A percentile compares a stretch with the other conserved stretches of the same genome.
phyloP scores from a whole-genome alignment of 23 red algal genomes.

The Cyanidium caldarium region DNA sequence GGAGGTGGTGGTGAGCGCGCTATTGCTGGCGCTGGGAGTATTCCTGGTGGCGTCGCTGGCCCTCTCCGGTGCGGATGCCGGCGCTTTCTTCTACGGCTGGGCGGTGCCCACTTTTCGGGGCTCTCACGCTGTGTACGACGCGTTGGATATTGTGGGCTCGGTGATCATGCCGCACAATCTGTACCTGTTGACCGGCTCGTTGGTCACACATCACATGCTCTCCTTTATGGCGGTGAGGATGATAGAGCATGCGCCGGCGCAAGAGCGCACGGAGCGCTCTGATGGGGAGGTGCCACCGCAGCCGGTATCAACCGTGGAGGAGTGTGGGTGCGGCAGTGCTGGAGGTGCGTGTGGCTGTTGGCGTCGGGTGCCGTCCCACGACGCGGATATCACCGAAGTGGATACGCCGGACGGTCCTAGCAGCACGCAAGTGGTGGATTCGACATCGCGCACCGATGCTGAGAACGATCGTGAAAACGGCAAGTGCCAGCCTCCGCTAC shows the following conservation, averaged over 20 bases:
- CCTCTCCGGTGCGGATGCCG: neutral
- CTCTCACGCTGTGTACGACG: neutral
- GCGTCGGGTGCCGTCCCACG: too few species aligned
- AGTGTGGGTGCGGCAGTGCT: too few species aligned
- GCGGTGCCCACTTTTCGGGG: neutral
- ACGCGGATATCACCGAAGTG: too few species aligned
- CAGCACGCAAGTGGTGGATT: neutral
- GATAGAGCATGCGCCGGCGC: neutral
- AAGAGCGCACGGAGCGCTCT: too few species aligned
- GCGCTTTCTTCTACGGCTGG: conserved; percentile 1
- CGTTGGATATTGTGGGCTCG: neutral
- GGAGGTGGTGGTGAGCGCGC: neutral
- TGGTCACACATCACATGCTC: neutral
- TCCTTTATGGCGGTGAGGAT: neutral
- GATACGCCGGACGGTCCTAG: neutral
- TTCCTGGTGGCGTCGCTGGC: neutral
- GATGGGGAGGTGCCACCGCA: too few species aligned
- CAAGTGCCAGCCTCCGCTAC: neutral
- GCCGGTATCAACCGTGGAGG: too few species aligned
- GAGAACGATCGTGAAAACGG: neutral
- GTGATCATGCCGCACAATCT: conserved; percentile 13
- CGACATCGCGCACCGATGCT: neutral
- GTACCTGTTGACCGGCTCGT: neutral
- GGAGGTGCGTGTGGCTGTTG: too few species aligned
- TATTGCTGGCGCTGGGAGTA: neutral